phyloP scores from a whole-genome alignment of 257 asterid genomes.

The Solanum chilense region DNA sequence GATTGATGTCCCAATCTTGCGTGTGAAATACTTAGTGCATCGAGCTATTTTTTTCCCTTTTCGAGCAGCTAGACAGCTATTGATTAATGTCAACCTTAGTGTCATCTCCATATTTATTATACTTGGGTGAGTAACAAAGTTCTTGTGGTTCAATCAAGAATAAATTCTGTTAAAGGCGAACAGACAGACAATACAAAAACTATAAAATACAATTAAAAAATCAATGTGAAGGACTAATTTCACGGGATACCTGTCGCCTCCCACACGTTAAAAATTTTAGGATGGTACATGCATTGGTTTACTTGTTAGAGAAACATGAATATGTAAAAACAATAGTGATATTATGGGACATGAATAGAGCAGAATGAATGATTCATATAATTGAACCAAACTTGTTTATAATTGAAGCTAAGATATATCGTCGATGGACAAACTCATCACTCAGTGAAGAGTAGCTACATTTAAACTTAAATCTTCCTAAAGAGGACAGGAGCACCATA shows the following conservation, averaged over 20 bases:
- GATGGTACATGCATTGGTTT: background rate
- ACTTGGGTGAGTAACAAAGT: background rate
- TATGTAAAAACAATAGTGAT: background rate
- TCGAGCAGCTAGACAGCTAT: background rate
- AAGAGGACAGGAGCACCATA: conserved; percentile 48
- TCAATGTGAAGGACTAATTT: background rate
- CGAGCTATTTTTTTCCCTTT: too few species aligned
- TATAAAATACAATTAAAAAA: too few species aligned
- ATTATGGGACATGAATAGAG: background rate
- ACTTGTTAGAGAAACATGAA: background rate
- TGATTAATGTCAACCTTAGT: background rate
- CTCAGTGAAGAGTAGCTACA: background rate
- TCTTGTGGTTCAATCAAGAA: background rate
- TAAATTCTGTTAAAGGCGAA: background rate
- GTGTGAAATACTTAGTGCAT: background rate
- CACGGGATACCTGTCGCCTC: background rate
- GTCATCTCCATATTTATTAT: background rate
- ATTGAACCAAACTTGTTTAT: background rate
- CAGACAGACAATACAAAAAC: background rate
- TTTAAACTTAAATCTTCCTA: conserved; percentile 7
- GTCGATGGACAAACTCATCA: background rate
- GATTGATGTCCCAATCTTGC: background rate
- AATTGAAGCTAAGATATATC: background rate
- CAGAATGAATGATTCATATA: background rate
- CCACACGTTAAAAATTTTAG: background rate